These are phyloP conservation scores for Mediolabrus comicus DNA, from an alignment of 108 stramenopile species.

Conservation along the genomic window DNA sequence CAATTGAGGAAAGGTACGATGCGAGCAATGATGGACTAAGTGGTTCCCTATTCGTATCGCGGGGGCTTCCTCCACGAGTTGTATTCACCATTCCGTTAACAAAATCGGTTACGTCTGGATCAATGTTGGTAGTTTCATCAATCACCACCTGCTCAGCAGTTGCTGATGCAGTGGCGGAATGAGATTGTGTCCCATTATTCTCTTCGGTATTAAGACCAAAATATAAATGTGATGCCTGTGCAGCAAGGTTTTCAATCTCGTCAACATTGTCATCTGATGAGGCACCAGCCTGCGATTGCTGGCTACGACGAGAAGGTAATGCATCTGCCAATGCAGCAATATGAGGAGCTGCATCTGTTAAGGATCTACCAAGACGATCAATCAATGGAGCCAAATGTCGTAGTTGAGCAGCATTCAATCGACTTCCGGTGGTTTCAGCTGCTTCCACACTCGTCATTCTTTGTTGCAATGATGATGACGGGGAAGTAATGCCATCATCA, in stretches of 20 bases:
- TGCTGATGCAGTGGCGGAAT: background rate
- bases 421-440: constrained; percentile 1
- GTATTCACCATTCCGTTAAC: constrained; percentile 80
- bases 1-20: constrained; percentile 25
- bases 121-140: constrained; percentile 27
- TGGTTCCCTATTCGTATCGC: constrained; percentile 20
- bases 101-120: constrained; percentile 81
- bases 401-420: constrained; percentile 24
- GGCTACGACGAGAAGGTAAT: constrained; percentile 21
- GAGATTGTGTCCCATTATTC: background rate
- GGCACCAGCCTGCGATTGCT: background rate
- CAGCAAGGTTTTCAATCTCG: constrained; percentile 17
- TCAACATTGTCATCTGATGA: constrained; percentile 7
- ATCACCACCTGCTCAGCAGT: background rate
- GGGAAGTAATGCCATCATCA: background rate
- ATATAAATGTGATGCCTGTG: constrained; percentile 48
- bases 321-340: constrained; percentile 72
- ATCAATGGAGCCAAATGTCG: constrained; percentile 74
- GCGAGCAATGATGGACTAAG: constrained; percentile 36
- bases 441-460: constrained; percentile 1
- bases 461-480: background rate
- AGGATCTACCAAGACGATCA: constrained; percentile 82
- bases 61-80: constrained; percentile 49
- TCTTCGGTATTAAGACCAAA: constrained; percentile 35
- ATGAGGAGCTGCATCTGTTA: constrained; percentile 85